Evolutionary conservation across 495 filamentous ascomycete genomes (phyloP).

Genomic region (Poronia punctata): DNA sequence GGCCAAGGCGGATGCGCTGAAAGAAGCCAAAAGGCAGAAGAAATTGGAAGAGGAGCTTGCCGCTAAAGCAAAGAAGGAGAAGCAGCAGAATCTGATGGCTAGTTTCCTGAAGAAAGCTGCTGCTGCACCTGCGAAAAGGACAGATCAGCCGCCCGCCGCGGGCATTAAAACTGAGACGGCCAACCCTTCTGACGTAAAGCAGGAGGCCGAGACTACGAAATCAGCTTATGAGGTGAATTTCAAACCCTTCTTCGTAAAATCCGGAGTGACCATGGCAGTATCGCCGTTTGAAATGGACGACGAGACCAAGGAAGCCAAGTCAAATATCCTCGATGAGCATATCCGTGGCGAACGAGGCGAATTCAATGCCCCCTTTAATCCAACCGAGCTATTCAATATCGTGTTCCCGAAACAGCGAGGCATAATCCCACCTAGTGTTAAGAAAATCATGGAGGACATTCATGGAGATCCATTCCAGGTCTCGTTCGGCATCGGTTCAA

Average conservation of each 20-base stretch:
- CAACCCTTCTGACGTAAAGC: conserved; percentile 8
- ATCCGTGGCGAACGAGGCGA: conserved; percentile 28
- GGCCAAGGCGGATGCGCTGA: conserved; percentile 32
- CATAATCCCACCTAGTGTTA: conserved; percentile 45
- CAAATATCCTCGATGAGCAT: conserved; percentile 41
- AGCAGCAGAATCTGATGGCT: conserved; percentile 51
- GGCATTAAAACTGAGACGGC: conserved; percentile 11
- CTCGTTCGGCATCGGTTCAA: conserved; percentile 9
- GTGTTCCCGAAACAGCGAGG: conserved; percentile 48
- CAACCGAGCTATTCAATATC: conserved; percentile 53
- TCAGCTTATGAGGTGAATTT: conserved; percentile 68
- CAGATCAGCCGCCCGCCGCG: conserved; percentile 24
- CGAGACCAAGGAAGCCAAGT: conserved; percentile 45
- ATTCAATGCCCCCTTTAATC: conserved; percentile 38
- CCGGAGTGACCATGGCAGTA: conserved; percentile 56
- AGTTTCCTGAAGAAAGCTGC: conserved; percentile 38
- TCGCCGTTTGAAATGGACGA: conserved; percentile 45
- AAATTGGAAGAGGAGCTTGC: conserved; percentile 46
- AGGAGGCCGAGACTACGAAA: conserved; percentile 23
- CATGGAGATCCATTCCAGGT: conserved; percentile 16
- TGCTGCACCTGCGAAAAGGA: conserved; percentile 15
- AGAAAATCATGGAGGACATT: conserved; percentile 54
- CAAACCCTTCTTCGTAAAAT: conserved; percentile 68
- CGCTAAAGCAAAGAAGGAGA: conserved; percentile 49
- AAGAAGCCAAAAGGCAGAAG: conserved; percentile 32